Evolutionary conservation across 1,139 yeast species (phyloP).

Genomic region (Kazachstania sp.): DNA sequence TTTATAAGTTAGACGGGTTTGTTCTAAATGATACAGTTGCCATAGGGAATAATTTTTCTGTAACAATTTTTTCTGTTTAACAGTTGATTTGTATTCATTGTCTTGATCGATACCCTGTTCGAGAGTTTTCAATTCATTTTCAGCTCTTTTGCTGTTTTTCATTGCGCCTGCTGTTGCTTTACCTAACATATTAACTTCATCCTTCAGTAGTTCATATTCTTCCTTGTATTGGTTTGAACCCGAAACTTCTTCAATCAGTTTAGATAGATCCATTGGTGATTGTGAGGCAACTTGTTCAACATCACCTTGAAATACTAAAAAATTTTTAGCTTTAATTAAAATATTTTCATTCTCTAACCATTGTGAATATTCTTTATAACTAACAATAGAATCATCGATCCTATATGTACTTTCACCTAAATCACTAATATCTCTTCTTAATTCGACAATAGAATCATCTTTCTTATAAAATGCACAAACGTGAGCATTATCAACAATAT

Average conservation of each 20-base stretch:
- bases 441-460: conserved; percentile 37
- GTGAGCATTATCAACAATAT: conserved; percentile 48
- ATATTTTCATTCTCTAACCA: conserved; percentile 75
- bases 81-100: conserved; percentile 53
- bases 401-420: conserved; percentile 62
- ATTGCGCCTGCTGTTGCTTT: conserved; percentile 61
- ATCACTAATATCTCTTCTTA: conserved; percentile 41
- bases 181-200: conserved; percentile 58
- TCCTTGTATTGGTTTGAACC: conserved; percentile 63
- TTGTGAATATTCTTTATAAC: conserved; percentile 56
- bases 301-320: conserved; percentile 95
- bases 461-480: conserved; percentile 75
- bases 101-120: conserved; percentile 71
- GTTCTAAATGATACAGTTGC: conserved; percentile 60
- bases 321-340: conserved; percentile 80
- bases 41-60: conserved; percentile 49
- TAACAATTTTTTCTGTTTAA: conserved; percentile 42
- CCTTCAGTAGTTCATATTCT: conserved; percentile 62
- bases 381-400: conserved; percentile 54
- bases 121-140: conserved; percentile 71
- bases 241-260: conserved; percentile 69
- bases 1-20: conserved; percentile 34
- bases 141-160: conserved; percentile 63
- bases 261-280: conserved; percentile 66
- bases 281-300: conserved; percentile 91